A percentile compares a stretch with the other conserved stretches of the same genome.
Evolutionary conservation across 2,329 filamentous ascomycete species (phyloP).

Genomic region (Allantophomopsis lycopodina): DNA sequence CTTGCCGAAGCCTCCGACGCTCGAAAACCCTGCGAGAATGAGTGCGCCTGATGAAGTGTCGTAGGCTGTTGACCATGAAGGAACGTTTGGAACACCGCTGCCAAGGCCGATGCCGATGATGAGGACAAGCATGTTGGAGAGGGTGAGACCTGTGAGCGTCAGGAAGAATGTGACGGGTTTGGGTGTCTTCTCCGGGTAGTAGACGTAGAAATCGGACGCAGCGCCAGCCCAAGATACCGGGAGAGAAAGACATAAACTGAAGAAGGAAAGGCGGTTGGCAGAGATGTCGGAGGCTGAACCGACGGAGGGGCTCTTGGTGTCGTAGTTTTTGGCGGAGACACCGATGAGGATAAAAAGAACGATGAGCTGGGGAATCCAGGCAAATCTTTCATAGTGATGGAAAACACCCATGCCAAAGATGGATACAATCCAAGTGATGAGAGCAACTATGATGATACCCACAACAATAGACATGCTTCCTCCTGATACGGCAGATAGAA

Average conservation of each 20-base stretch:
- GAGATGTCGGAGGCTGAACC: slow-evolving; percentile 36
- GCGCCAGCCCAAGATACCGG: slow-evolving; percentile 49
- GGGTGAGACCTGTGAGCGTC: slow-evolving; percentile 38
- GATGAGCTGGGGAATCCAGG: slow-evolving; percentile 49
- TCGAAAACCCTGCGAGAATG: slow-evolving; percentile 45
- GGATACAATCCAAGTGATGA: slow-evolving; percentile 49
- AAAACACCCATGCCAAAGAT: slow-evolving; percentile 56
- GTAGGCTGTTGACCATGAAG: slow-evolving; percentile 42
- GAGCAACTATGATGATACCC: slow-evolving; percentile 49
- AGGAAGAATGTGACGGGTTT: slow-evolving; percentile 36
- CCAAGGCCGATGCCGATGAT: slow-evolving; percentile 48
- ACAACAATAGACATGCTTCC: slow-evolving; percentile 48
- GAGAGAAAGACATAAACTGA: slow-evolving; percentile 52
- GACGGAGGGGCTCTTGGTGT: slow-evolving; percentile 32
- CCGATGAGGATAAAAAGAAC: slow-evolving; percentile 48
- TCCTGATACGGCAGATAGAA: slow-evolving; percentile 48
- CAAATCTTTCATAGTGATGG: slow-evolving; percentile 53
- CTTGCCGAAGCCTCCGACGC: slow-evolving; percentile 47
- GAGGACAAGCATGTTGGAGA: slow-evolving; percentile 47
- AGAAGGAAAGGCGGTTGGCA: slow-evolving; percentile 51
- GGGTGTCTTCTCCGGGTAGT: slow-evolving; percentile 34
- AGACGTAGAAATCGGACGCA: slow-evolving; percentile 56
- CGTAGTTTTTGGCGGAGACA: slow-evolving; percentile 44
- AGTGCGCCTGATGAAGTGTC: slow-evolving; percentile 45
- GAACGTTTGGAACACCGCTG: slow-evolving; percentile 35